Conservation (phyloP, 139 green algal species). For the Axilococcus clingmanii region DNA sequence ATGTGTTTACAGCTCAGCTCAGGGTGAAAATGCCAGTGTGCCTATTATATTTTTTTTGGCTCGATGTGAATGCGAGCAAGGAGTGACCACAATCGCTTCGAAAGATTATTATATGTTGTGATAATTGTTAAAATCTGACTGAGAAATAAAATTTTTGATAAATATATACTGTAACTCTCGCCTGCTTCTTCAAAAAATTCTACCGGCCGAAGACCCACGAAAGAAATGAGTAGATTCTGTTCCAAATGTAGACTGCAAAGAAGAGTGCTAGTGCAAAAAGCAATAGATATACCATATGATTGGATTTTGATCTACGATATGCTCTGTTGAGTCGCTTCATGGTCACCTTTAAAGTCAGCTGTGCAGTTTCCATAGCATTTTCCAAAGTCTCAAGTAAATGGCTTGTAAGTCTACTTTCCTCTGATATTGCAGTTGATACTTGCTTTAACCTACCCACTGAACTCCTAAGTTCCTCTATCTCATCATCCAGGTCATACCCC, state of each 20-base stretch:
- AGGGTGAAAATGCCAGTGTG: too few relatives aligned
- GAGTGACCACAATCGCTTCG: too few relatives aligned
- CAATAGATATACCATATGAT: slow-evolving; percentile 12
- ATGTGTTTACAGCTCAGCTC: background rate
- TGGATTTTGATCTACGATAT: slow-evolving; percentile 2
- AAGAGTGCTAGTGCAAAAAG: slow-evolving; percentile 10
- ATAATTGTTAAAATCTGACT: too few relatives aligned
- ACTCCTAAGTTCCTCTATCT: slow-evolving; percentile 4
- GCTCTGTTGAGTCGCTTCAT: slow-evolving; percentile 14
- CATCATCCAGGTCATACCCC: slow-evolving; percentile 8
- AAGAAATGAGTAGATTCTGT: slow-evolving; percentile 3
- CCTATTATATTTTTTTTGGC: too few relatives aligned
- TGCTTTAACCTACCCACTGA: slow-evolving; percentile 11
- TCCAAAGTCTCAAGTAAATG: slow-evolving; percentile 8
- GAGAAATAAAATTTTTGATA: too few relatives aligned
- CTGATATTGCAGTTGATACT: slow-evolving; percentile 9
- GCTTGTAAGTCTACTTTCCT: slow-evolving; percentile 7
- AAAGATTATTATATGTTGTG: too few relatives aligned
- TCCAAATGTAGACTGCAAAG: slow-evolving; percentile 11
- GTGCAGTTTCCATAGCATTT: slow-evolving; percentile 7
- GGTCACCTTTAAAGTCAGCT: slow-evolving; percentile 10
- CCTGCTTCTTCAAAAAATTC: too few relatives aligned
- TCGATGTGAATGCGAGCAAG: too few relatives aligned
- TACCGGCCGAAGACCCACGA: slow-evolving; percentile 6
- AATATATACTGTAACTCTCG: too few relatives aligned